Evolutionary conservation across 345 rosid species (phyloP).

Genomic region (Eucalyptus marginata): DNA sequence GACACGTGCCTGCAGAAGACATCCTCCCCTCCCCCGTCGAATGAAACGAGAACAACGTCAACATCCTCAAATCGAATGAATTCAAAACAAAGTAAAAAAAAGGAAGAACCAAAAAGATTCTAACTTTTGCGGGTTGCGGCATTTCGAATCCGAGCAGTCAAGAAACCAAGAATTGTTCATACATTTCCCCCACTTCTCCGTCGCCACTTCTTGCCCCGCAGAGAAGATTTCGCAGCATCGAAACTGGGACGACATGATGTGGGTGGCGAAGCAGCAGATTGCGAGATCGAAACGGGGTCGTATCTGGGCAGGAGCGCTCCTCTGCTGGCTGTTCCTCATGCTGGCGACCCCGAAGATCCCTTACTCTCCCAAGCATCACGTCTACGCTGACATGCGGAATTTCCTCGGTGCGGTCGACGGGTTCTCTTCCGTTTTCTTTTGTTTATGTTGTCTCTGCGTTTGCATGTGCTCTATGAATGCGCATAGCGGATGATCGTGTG

Average conservation of each 20-base stretch:
- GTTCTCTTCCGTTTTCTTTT: not conserved
- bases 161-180: not conserved
- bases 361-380: conserved; percentile 27
- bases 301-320: conserved; percentile 30
- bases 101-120: not conserved
- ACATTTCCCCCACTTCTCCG: not conserved
- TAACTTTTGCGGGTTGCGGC: not conserved
- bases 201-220: not conserved
- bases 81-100: not conserved
- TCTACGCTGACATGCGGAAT: conserved; percentile 77
- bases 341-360: conserved; percentile 64
- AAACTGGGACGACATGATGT: conserved; percentile 10
- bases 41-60: not conserved
- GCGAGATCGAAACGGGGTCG: conserved; percentile 28
- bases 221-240: not conserved
- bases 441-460: not conserved
- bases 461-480: not conserved
- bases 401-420: conserved; percentile 40
- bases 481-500: not conserved
- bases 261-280: conserved; percentile 39
- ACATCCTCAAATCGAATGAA: not conserved
- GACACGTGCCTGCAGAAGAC: not conserved
- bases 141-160: not conserved
- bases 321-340: conserved; percentile 53
- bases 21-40: not conserved